Base-by-base conservation (phyloP, 2,329 filamentous ascomycete genomes). In the Pseudogymnoascus sp. region DNA sequence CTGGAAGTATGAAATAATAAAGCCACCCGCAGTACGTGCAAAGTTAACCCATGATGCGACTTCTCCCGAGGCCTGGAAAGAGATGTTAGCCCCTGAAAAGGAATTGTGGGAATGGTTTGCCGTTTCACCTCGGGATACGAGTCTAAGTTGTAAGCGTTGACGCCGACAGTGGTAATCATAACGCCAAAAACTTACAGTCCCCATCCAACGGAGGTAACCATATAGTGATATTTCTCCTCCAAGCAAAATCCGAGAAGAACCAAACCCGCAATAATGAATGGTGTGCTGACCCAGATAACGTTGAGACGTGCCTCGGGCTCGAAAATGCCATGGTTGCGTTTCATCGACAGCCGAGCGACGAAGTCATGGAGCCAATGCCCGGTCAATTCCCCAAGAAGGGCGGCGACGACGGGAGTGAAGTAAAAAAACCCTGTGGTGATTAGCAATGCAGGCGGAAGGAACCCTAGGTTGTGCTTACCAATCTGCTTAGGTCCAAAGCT, bases 331-430 rank as follows among this genome's bases (percentile, higher is more conserved):
- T 74, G 68, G 69, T 84, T 77, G 2, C 70, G 69, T 6, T 70
- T 69, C 33, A 80, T 77, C 64, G 79, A 80, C 25, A 73, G 69
- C 9, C 68, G 71, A 5, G 79, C 78, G 7, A 83, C 67, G 2
- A 72, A 63, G 64, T 85, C 82, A 69, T 85, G 80, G 5, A 84
- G 71, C 76, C 77, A 84, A 70, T 85, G 83, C 5, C 83, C 82
- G 3, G 73, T 69, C 0, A 79, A 61, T 71, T 84, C 81, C 25
- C 82, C 83, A 0, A 85, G 70, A 12, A 82, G 68, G 2, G 79
- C 77, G 3, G 77, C 82, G 1, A 84, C 76, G 25, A 85, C 75
- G 2, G 80, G 80, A 0, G 81, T 79, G 68, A 86, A 84, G 71
- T 86, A 85, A 67, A 85, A 82, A 64, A 75, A 78, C 1, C 78